Conservation (phyloP, 2,329 filamentous ascomycete genomes). For the Kalaharituber pfeilii region DNA sequence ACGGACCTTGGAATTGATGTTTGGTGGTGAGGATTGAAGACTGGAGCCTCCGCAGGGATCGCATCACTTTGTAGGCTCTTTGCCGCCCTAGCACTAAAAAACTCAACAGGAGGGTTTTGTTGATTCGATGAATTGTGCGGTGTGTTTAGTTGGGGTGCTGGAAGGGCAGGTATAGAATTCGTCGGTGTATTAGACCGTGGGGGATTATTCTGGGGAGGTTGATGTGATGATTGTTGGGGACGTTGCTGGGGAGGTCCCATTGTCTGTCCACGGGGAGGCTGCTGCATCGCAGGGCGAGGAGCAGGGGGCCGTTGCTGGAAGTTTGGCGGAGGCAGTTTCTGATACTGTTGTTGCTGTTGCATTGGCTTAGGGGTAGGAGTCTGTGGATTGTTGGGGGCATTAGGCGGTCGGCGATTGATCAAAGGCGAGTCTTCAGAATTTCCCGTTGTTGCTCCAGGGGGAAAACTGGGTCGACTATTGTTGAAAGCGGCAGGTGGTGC, state of each 20-base stretch:
- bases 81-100: conserved; percentile 20
- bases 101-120: conserved; percentile 17
- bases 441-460: not conserved
- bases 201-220: conserved; percentile 2
- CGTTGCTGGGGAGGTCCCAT: conserved; percentile 8
- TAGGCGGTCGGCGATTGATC: conserved; percentile 5
- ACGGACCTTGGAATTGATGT: conserved; percentile 21
- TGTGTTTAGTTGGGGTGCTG: conserved; percentile 10
- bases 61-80: conserved; percentile 14
- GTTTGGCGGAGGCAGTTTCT: conserved; percentile 6
- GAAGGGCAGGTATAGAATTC: conserved; percentile 7
- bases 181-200: conserved; percentile 7
- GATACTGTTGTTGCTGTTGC: conserved; percentile 4
- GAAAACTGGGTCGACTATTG: not conserved
- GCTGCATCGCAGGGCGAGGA: conserved; percentile 2
- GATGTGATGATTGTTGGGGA: conserved; percentile 4
- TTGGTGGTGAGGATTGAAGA: conserved; percentile 21
- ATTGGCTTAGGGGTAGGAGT: conserved; percentile 10
- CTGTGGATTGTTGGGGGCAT: conserved; percentile 7
- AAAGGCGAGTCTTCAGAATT: conserved; percentile 2
- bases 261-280: conserved; percentile 7
- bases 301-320: conserved; percentile 3
- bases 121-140: conserved; percentile 11
- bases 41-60: conserved; percentile 12
- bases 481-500: no score